Conservation (phyloP, 148 eudicot species). For the Cornus kousa region DNA sequence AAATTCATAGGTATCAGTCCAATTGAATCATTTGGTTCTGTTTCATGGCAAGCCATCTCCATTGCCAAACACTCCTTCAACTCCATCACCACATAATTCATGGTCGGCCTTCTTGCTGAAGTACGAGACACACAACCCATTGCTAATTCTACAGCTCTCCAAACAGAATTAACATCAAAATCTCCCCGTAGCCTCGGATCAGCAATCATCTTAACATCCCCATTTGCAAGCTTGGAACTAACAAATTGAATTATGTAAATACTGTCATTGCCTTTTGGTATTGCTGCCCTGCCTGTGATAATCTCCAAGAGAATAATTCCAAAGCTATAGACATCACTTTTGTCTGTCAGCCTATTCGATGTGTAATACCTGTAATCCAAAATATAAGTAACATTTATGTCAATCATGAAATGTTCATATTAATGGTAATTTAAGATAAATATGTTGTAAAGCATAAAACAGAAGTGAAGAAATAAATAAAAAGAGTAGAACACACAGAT, state of each 20-base stretch:
- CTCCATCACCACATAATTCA: slow-evolving; percentile 29
- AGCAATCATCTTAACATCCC: slow-evolving; percentile 22
- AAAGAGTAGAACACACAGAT: too few species aligned
- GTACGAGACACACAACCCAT: slow-evolving; percentile 26
- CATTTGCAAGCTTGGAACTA: slow-evolving; percentile 10
- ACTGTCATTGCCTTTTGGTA: slow-evolving; percentile 8
- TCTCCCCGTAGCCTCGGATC: slow-evolving; percentile 27
- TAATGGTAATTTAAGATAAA: too few species aligned
- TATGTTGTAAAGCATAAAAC: too few species aligned
- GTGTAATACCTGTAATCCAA: slow-evolving; percentile 21
- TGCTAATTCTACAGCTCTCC: slow-evolving; percentile 28
- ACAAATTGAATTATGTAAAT: slow-evolving; percentile 22
- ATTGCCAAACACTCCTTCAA: slow-evolving; percentile 29
- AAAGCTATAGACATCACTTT: slow-evolving; percentile 39
- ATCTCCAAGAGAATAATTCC: slow-evolving; percentile 39
- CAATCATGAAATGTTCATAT: too few species aligned
- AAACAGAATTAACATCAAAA: slow-evolving; percentile 15
- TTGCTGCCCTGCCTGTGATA: slow-evolving; percentile 28
- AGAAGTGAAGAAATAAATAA: too few species aligned
- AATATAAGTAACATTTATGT: background rate
- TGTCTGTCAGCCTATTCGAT: slow-evolving; percentile 22
- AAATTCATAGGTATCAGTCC: background rate
- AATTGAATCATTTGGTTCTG: background rate
- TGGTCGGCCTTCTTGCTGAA: slow-evolving; percentile 23
- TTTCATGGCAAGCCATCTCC: slow-evolving; percentile 2